Base-by-base conservation (phyloP, 2,329 filamentous ascomycete species). In the Talaromyces rugulosus region DNA sequence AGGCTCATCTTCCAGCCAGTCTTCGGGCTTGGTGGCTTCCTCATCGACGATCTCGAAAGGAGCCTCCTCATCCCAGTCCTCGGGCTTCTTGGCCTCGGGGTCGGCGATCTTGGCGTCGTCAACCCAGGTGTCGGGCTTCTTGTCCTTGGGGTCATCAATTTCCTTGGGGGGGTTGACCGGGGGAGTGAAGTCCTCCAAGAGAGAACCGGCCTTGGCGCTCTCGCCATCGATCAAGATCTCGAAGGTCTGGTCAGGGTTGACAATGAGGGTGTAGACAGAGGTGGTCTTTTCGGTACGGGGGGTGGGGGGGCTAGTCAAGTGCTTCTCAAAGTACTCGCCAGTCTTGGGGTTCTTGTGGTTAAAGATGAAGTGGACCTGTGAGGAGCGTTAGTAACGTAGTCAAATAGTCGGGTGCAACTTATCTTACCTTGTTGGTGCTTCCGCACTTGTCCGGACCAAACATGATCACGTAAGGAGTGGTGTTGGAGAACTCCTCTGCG, bases 281-380 rank as follows among this genome's bases (percentile, higher is more conserved):
- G 91, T 90, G 66, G 91, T 89, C 88, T 97, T 98, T 82, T 88
- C 85, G 73, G 96, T 95, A 77, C 89, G 90, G 75, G 93, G 93
- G 63, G 89, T 85, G 65, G 95, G 93, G 67, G 94, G 89, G 71
- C 85, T 85, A 76, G 86, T 87, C 67, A 99, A 86, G 82, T 99
- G 95, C 89, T 99, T 99, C 90, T 99, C 95, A 86, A 99, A 94
- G 74, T 99, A 99, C 81, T 97, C 92, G 83, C 94, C 94, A 54
- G 92, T 97, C 90, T 96, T 97, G 76, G 95, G 95, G 87, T 98
- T 99, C 91, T 98, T 99, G 90, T 99, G 95, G 82, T 96, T 95
- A 88, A 99, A 96, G 80, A 99, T 99, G 83, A 99, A 96, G 80
- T 89, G 86, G 64, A 89, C 86, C 83, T 85, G 14, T 53, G 56